Conservation (phyloP, 1,284 basidiomycete species). For the Microbotryum violaceum region DNA sequence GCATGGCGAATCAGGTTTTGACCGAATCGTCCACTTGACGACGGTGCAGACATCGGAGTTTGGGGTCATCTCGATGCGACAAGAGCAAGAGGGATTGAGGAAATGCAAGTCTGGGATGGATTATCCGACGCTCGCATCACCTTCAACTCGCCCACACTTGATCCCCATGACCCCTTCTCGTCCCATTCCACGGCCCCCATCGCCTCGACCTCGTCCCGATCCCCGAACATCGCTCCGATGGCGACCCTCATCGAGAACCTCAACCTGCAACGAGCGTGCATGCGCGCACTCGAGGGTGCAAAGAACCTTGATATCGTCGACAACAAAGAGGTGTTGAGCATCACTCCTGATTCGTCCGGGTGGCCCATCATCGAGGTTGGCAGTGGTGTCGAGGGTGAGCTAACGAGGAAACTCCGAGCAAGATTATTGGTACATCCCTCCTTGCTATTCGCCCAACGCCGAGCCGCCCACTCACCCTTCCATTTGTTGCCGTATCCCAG, state of each 20-base stretch:
- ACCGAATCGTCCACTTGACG: background rate
- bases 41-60: constrained; percentile 61
- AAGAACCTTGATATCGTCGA: constrained; percentile 46
- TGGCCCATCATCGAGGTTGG: constrained; percentile 71
- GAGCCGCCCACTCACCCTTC: background rate
- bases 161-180: constrained; percentile 30
- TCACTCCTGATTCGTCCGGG: constrained; percentile 41
- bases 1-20: background rate
- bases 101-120: constrained; percentile 90
- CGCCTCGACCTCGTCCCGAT: constrained; percentile 35
- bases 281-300: constrained; percentile 44
- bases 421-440: constrained; percentile 55
- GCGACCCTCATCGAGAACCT: constrained; percentile 79
- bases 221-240: constrained; percentile 48
- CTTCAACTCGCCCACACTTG: constrained; percentile 53
- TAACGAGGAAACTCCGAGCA: constrained; percentile 51
- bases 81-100: constrained; percentile 64
- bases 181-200: background rate
- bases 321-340: constrained; percentile 31
- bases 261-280: constrained; percentile 75
- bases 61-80: constrained; percentile 69
- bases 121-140: constrained; percentile 68
- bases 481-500: constrained; percentile 43
- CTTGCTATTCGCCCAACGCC: background rate
- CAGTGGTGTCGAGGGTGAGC: constrained; percentile 43